A percentile compares a stretch with the other conserved stretches of the same genome.
Evolutionary conservation across 345 rosid genomes (phyloP).

Genomic region (Lepidium aucheri): DNA sequence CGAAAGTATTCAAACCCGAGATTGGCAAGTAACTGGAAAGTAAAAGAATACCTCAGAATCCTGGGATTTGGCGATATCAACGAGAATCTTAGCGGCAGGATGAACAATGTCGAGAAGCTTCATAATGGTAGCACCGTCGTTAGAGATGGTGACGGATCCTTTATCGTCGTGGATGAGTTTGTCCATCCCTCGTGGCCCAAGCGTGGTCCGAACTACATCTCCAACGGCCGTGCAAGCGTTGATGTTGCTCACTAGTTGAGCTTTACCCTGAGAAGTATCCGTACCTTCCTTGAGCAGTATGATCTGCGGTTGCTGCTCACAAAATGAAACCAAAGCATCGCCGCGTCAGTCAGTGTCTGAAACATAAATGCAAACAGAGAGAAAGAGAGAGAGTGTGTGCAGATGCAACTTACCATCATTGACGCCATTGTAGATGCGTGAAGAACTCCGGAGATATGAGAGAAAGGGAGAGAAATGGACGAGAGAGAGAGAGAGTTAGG

Average conservation of each 20-base stretch:
- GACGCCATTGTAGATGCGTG: conserved; percentile 34
- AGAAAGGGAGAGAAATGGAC: conserved; percentile 10
- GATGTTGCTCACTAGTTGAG: conserved; percentile 93
- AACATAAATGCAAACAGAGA: not conserved
- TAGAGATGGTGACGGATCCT: conserved; percentile 87
- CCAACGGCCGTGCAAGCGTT: conserved; percentile 93
- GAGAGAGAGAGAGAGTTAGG: conserved; percentile 18
- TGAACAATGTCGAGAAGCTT: conserved; percentile 93
- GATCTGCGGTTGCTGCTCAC: conserved; percentile 96
- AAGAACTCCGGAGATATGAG: not conserved
- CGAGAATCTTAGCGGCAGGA: conserved; percentile 99
- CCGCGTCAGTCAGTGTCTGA: not conserved
- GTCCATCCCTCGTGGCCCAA: conserved; percentile 98
- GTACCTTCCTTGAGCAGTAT: conserved; percentile 97
- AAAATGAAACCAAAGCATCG: not conserved
- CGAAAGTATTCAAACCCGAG: not conserved
- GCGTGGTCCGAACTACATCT: conserved; percentile 83
- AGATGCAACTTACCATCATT: conserved; percentile 35
- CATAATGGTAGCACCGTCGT: conserved; percentile 99
- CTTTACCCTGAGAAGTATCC: conserved; percentile 93
- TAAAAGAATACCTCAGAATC: conserved; percentile 69
- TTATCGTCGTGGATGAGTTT: conserved; percentile 96
- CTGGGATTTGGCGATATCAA: conserved; percentile 97
- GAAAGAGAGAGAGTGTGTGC: not conserved
- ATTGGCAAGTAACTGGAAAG: not conserved